These are phyloP conservation scores for Colletotrichum gigasporum DNA, from an alignment of 2,329 filamentous ascomycete genomes.

Conservation along the genomic window DNA sequence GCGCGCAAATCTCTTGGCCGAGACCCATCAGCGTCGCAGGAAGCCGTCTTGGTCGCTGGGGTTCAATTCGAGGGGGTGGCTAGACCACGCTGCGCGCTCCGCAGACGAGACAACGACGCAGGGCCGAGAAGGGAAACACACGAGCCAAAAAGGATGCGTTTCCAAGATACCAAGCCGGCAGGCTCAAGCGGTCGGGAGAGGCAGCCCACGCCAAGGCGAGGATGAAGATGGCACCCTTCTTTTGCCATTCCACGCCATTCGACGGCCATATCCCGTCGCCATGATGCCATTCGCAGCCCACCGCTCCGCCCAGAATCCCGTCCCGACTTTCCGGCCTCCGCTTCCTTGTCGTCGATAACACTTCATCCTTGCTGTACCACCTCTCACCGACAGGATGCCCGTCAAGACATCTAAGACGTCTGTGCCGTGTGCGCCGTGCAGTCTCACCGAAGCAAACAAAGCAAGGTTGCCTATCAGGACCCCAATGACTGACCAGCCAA, in stretches of 20 bases:
- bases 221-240: conserved; percentile 5
- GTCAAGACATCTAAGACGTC: background rate
- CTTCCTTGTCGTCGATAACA: conserved; percentile 12
- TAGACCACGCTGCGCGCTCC: background rate
- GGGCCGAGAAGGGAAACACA: background rate
- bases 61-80: conserved; percentile 3
- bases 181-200: conserved; percentile 29
- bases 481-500: conserved; percentile 19
- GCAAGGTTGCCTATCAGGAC: conserved; percentile 15
- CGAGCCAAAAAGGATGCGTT: background rate
- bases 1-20: conserved; percentile 28
- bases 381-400: conserved; percentile 9
- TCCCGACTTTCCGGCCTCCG: conserved; percentile 8
- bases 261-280: background rate
- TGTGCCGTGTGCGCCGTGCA: conserved; percentile 9
- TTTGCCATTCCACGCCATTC: conserved; percentile 15
- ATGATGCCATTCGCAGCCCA: conserved; percentile 25
- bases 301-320: background rate
- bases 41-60: conserved; percentile 20
- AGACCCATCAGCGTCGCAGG: conserved; percentile 21
- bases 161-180: conserved; percentile 32
- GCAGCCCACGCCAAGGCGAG: conserved; percentile 30
- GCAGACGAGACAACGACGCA: conserved; percentile 12
- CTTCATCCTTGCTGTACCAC: conserved; percentile 7
- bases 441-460: conserved; percentile 22